phyloP scores from a whole-genome alignment of 768 basidiomycete species.

The Lenzites betulinus region DNA sequence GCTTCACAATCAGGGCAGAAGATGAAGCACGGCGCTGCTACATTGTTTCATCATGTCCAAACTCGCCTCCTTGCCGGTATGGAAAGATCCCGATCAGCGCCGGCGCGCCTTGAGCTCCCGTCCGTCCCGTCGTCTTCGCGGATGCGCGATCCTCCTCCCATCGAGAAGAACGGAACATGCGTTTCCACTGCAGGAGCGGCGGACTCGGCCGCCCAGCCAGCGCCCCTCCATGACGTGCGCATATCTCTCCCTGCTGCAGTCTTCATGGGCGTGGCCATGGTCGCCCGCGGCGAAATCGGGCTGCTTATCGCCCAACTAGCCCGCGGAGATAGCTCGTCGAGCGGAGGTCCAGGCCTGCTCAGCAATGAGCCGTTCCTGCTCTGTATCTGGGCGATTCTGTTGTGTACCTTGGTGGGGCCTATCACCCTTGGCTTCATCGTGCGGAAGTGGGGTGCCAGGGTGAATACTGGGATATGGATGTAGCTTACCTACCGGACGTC shows the following conservation, averaged over 20 bases:
- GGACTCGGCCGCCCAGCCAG: neutral
- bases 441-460: conserved; percentile 18
- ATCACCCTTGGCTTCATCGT: conserved; percentile 27
- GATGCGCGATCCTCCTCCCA: too few relatives aligned
- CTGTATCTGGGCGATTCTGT: conserved; percentile 46
- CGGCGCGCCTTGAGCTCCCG: too few relatives aligned
- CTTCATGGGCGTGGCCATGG: conserved; percentile 49
- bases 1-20: neutral
- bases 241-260: conserved; percentile 17
- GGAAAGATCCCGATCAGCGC: too few relatives aligned
- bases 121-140: too few relatives aligned
- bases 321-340: conserved; percentile 8
- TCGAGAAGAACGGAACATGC: neutral
- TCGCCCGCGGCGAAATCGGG: conserved; percentile 70
- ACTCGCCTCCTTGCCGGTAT: neutral
- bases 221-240: neutral
- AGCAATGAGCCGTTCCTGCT: conserved; percentile 43
- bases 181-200: neutral
- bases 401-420: conserved; percentile 46
- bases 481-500: neutral
- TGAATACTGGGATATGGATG: conserved; percentile 19
- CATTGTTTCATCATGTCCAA: neutral
- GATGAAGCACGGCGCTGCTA: neutral
- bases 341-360: conserved; percentile 28
- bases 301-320: conserved; percentile 57